Evolutionary conservation across 352 stramenopile genomes (phyloP), one percentile per base, ranked within the genome.

Genomic region (Phytopythium helicoides): DNA sequence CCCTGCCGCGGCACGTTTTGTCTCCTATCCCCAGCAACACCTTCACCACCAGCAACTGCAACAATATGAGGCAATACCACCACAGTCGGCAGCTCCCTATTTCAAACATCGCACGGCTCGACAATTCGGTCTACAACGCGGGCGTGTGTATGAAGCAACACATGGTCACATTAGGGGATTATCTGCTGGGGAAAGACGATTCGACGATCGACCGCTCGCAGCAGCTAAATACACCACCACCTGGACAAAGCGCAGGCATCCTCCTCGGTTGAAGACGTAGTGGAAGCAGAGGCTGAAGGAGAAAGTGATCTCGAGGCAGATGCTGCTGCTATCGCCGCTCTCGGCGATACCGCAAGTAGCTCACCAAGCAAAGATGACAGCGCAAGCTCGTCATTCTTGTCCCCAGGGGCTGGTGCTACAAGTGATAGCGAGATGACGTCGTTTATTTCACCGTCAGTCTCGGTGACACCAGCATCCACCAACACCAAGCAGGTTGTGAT

Each of bases 391-490:
- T 41, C 36, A 9, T 41, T 41, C 36, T n/a, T 41, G 36, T 41
- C 36, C 6, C 36, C n/a, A n/a, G n/a, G n/a, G n/a, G n/a, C 36
- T 41, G n/a, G 36, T 21, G 36, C 28, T 9, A n/a, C 6, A 4
- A 35, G 35, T n/a, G 19, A 35, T 38, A 52, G 51, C n/a, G 46
- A 54, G 14, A 40, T 56, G 21, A 81, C 55, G 52, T 86, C 74
- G 33, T 86, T 86, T 52, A 46, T 86, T 34, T 77, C 69, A 2
- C 74, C 67, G 4, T 67, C 41, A 10, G 34, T 33, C 39, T 14
- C 33, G 34, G 52, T 16, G 12, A 57, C 14, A 16, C 31, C 42
- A 15, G 33, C 4, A 2, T 12, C 25, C 15, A 10, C 47, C 7
- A 25, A 25, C 10, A 54, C 22, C 7, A 16, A 52, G 0, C 18